Conservation (phyloP, 345 rosid genomes). For the Camelina sativa region DNA sequence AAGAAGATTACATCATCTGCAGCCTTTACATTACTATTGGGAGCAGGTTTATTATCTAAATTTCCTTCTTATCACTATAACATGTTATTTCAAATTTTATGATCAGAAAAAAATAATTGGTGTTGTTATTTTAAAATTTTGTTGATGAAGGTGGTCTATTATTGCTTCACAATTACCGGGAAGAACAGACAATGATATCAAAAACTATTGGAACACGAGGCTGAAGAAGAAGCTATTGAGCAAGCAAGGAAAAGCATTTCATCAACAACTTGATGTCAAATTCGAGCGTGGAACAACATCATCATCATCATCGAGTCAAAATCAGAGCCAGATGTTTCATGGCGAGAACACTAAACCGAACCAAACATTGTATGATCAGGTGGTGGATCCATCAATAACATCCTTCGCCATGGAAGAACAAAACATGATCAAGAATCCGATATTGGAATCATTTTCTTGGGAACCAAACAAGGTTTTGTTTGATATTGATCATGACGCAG, state of each 20-base stretch:
- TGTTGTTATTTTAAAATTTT: neutral
- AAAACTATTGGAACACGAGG: conserved; percentile 45
- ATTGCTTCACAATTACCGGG: conserved; percentile 47
- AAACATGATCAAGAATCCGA: conserved; percentile 32
- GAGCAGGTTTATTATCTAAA: conserved; percentile 34
- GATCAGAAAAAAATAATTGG: neutral
- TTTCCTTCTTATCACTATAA: neutral
- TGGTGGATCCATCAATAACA: conserved; percentile 26
- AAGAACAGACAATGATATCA: conserved; percentile 46
- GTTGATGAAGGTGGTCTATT: conserved; percentile 42
- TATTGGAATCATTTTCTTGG: conserved; percentile 12
- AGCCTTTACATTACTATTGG: conserved; percentile 60
- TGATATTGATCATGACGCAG: conserved; percentile 19
- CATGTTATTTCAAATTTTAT: neutral
- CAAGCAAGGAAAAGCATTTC: conserved; percentile 36
- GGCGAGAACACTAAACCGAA: conserved; percentile 7
- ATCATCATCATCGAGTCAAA: conserved; percentile 22
- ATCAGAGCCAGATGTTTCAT: conserved; percentile 13
- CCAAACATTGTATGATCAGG: conserved; percentile 12
- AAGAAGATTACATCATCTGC: conserved; percentile 68
- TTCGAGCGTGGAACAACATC: conserved; percentile 11
- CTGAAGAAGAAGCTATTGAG: conserved; percentile 41
- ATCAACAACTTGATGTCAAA: conserved; percentile 33
- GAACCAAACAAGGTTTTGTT: conserved; percentile 28
- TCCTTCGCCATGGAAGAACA: conserved; percentile 32